A percentile compares a stretch with the other conserved stretches of the same genome.
These are phyloP conservation scores for Scedosporium aurantiacum DNA, from an alignment of 2,329 filamentous ascomycete species.

Conservation along the genomic window DNA sequence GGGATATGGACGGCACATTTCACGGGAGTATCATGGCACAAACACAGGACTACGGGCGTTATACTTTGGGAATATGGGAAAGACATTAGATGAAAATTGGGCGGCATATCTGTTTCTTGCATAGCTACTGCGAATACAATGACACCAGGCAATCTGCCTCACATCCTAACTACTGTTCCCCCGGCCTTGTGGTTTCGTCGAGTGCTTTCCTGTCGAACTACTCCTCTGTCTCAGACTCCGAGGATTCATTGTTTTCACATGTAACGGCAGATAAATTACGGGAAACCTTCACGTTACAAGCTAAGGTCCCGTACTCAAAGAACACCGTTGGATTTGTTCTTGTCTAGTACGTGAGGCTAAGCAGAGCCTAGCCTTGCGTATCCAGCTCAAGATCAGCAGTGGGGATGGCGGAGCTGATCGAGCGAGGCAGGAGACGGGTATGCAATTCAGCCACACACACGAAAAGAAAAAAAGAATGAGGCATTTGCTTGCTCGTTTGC, in stretches of 20 bases:
- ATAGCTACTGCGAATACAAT: background rate
- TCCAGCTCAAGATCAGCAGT: constrained; percentile 8
- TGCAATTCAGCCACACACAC: background rate
- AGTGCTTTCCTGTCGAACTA: no score
- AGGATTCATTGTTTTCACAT: background rate
- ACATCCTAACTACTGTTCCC: no score
- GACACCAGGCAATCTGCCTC: background rate
- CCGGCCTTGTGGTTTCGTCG: no score
- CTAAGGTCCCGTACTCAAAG: constrained; percentile 8
- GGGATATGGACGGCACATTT: no score
- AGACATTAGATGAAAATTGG: background rate
- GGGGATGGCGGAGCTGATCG: constrained; percentile 3
- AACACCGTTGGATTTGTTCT: constrained; percentile 5
- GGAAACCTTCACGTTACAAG: constrained; percentile 1
- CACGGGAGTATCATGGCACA: background rate
- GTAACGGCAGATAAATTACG: constrained; percentile 8
- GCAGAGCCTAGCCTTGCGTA: background rate
- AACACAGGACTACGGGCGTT: background rate
- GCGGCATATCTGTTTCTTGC: background rate
- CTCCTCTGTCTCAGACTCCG: no score
- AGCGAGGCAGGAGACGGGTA: constrained; percentile 2
- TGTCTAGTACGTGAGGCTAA: constrained; percentile 1
- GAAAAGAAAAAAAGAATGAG: background rate
- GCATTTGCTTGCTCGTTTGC: background rate
- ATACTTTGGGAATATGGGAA: background rate